Base-by-base conservation (phyloP, 257 asterid genomes). In the Schizonepeta tenuifolia region DNA sequence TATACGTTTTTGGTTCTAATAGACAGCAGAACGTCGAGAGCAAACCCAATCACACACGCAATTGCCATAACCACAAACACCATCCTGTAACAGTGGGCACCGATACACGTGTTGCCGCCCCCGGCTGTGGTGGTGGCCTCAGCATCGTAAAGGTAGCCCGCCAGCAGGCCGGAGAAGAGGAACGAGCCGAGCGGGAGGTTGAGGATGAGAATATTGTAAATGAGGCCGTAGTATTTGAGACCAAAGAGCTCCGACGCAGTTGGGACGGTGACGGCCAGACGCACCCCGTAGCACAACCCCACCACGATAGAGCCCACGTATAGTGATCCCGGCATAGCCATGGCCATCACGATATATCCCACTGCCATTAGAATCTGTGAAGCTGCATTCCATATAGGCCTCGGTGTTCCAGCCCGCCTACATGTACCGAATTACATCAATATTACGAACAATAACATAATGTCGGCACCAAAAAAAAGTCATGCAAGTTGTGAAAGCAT, bases 381-480 rank as follows among this genome's bases (percentile, higher is more conserved):
- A 12, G 88, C 93, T 1, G 96, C 94, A 18, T 88, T 88, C 96
- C 92, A 87, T 5, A 88, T n/a, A 0, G 96, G 97, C 79, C 97
- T 84, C 3, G 96, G 94, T 5, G 82, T 83, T 64, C 90, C 92
- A 7, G 77, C 77, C 71, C 73, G 79, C 83, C 97, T 90, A 47
- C 44, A 49, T 4, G 5, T 14, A 5, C 20, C n/a, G 2, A 46
- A 44, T 4, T 5, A 5, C 18, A 69, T 13, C 44, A 41, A 38
- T 9, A 7, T 18, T 31, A 62, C 10, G 0, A 61, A 9, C 49
- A 20, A 35, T 13, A 7, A 58, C 8, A 18, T 28, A 31, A 26
- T 28, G 64, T 57, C 61, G 36, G 35, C 10, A 26, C 9, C 12
- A 18, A 18, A 7, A 20, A 51, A 7, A 51, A 18, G 22, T 51